Percentiles rank a stretch among this genome's conserved stretches.
Conservation (phyloP, 805 yeast genomes). For the Hanseniaspora meyeri region DNA sequence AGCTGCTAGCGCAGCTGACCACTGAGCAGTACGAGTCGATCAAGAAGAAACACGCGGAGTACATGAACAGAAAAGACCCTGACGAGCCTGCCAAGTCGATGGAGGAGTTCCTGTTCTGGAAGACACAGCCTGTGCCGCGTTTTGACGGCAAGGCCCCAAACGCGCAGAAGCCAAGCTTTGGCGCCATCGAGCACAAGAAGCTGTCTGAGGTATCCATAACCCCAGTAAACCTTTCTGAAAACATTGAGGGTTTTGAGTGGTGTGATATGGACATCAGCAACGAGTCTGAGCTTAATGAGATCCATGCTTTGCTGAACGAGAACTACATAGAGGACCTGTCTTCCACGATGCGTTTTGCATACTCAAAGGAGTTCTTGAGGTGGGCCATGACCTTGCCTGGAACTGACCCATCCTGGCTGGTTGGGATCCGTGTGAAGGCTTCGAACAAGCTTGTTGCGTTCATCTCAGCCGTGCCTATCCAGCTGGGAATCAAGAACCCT, state of each 20-base stretch:
- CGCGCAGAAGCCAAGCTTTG: slow-evolving; percentile 44
- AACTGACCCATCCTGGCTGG: slow-evolving; percentile 77
- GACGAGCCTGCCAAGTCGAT: slow-evolving; percentile 41
- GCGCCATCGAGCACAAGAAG: slow-evolving; percentile 28
- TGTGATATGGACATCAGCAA: slow-evolving; percentile 51
- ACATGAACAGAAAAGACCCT: slow-evolving; percentile 35
- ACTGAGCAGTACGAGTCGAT: slow-evolving; percentile 42
- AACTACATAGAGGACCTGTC: slow-evolving; percentile 93
- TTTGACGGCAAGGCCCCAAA: slow-evolving; percentile 48
- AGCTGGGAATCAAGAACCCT: slow-evolving; percentile 49
- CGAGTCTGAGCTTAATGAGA: slow-evolving; percentile 42
- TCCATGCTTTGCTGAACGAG: slow-evolving; percentile 66
- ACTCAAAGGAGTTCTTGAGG: slow-evolving; percentile 64
- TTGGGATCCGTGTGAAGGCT: slow-evolving; percentile 77
- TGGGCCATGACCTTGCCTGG: slow-evolving; percentile 97
- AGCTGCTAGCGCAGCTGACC: slow-evolving; percentile 16
- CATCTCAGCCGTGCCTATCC: slow-evolving; percentile 79
- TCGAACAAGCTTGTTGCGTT: slow-evolving; percentile 77
- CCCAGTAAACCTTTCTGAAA: slow-evolving; percentile 54
- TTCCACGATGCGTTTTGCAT: slow-evolving; percentile 82
- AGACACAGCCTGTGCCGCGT: slow-evolving; percentile 85
- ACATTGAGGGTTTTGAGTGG: slow-evolving; percentile 75
- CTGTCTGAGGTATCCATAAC: slow-evolving; percentile 58
- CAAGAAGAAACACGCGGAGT: slow-evolving; percentile 21
- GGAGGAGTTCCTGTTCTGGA: slow-evolving; percentile 84